Evolutionary conservation across 78 protist species (phyloP), one percentile per base, ranked within the genome.

Genomic region (Guillardia theta): DNA sequence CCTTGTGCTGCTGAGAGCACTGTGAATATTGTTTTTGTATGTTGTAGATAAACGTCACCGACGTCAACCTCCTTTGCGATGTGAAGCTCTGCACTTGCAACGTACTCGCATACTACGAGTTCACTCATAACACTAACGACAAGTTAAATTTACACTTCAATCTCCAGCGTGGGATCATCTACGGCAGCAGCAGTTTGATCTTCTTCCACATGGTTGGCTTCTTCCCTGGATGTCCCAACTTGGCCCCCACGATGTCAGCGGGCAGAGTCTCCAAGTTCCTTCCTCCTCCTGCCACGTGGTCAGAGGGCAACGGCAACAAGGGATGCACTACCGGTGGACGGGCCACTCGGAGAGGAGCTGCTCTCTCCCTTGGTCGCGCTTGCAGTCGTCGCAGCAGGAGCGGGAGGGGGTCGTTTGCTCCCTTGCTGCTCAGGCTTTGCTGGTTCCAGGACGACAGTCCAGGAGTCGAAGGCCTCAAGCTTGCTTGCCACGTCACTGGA

Each of bases 181-280:
- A 78, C 0, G 90, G 90, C 9, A 78, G 90, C 53, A 78, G 5
- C 53, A 78, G 90, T 36, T 43, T 37, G 90, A 78, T 78, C 48
- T 78, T 78, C 90, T 78, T 78, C 90, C 90, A 78, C 90, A 78
- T 78, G 18, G 90, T 78, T 27, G 90, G 90, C 48, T 78, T 78
- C 90, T 37, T 43, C 33, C 53, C 90, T 0, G 90, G 90, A 10
- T 78, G 39, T 22, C 90, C 90, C 48, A 78, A 48, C 44, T 18
- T 18, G 37, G 21, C 48, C 3, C 90, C 90, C 44, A 8, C 22
- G 50, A 10, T 24, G 50, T 78, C 44, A 48, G 44, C 44, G 15
- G 90, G 90, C 48, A 78, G 50, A 6, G 50, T 43, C 90, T 43
- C 53, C 48, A 78, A 19, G 0, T 50, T n/a, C n/a, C n/a, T n/a